Conservation (phyloP, 768 basidiomycete species). For the Phlebiopsis flavidoalba region DNA sequence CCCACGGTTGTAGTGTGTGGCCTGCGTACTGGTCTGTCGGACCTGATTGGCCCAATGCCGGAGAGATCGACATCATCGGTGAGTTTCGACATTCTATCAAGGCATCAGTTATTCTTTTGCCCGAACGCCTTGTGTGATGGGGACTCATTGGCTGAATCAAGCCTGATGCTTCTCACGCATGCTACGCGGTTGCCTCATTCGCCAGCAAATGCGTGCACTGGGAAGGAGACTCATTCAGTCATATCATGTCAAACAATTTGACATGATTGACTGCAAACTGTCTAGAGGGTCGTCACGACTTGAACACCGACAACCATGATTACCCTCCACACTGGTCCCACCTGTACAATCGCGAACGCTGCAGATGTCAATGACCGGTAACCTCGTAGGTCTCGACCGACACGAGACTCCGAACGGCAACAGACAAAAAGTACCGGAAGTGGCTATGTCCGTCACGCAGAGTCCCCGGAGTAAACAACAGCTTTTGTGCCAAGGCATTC, state of each 20-base stretch:
- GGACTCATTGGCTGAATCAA: too few species aligned
- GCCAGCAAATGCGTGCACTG: too few species aligned
- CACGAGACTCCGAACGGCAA: constrained; percentile 22
- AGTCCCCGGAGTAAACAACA: constrained; percentile 20
- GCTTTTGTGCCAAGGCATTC: constrained; percentile 39
- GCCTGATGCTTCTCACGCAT: too few species aligned
- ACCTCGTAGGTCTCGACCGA: constrained; percentile 27
- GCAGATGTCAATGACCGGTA: constrained; percentile 23
- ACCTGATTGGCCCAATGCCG: constrained; percentile 22
- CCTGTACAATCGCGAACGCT: constrained; percentile 29
- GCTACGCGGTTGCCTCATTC: too few species aligned
- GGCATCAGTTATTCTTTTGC: neutral
- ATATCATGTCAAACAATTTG: neutral
- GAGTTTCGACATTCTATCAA: neutral
- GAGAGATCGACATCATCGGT: constrained; percentile 27
- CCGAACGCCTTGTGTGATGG: neutral
- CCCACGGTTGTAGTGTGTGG: constrained; percentile 61
- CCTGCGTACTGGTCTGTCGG: constrained; percentile 50
- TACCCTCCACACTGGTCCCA: constrained; percentile 35
- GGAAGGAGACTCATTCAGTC: neutral
- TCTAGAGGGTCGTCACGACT: constrained; percentile 42
- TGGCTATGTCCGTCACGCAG: constrained; percentile 38
- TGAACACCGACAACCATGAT: constrained; percentile 34
- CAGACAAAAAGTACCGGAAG: too few species aligned
- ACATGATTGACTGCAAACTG: neutral